Base-by-base conservation (phyloP, 208 protist genomes). In the Endotrypanum monterogeii region DNA sequence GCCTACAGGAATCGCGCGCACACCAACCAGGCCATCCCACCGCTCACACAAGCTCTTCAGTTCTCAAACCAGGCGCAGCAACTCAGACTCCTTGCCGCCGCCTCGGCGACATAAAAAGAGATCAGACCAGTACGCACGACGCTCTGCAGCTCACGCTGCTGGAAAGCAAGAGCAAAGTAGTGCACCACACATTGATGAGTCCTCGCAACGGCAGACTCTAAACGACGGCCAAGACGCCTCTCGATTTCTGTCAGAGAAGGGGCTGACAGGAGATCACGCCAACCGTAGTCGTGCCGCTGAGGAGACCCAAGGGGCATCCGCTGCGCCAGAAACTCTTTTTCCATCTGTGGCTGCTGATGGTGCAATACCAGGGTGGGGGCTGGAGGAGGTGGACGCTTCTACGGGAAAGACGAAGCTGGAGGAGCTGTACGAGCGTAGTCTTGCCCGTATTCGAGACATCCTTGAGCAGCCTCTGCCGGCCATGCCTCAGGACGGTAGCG, bases 401-500 rank as follows among this genome's bases (percentile, higher is more conserved):
- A 92, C 88, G 20, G 92, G 89, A 54, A 83, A 83, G 58, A 93
- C 89, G 4, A 57, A 79, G 25, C 82, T 94, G 44, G 89, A 94
- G 44, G 80, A 50, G 52, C 73, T 93, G 32, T 94, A 94, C 69
- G 87, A 91, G 20, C 68, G 79, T 18, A 73, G 85, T 37, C 78
- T 87, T 57, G 71, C 80, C 30, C 84, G 88, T 71, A 92, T 96
- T 63, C 88, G 73, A 41, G 54, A 56, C 63, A 83, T 96, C 20
- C 81, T 96, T 44, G 87, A 89, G 70, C 67, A 80, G 55, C 92
- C 92, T 14, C 73, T 96, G 50, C 92, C 92, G 1, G 79, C 80
- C 0, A 80, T 96, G 67, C 92, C 92, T 3, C 76, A 66, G 23
- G 90, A 95, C 71, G 93, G 93, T 50, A 88, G 70, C 55, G 78